Evolutionary conservation across 2,329 filamentous ascomycete species (phyloP), one percentile per base, ranked within the genome.

Genomic region (Aspergillus alliaceus): DNA sequence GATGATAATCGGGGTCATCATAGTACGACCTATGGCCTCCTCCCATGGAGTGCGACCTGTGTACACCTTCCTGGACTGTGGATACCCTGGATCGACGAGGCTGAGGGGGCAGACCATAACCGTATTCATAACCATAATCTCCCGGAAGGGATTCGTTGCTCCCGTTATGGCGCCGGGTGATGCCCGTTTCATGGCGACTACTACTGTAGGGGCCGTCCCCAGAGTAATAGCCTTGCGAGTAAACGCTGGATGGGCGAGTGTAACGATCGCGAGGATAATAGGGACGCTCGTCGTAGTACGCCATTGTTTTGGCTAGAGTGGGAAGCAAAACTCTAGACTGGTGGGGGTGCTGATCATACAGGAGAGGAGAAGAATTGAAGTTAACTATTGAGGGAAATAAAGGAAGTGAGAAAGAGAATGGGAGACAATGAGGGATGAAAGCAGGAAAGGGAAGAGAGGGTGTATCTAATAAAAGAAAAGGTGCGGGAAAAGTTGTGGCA

Each of bases 141-240:
- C 87, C 88, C 6, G 91, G 90, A 31, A 90, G 90, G 68, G 87
- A 87, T 25, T 88, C 78, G 46, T 88, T 87, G 73, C 88, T 92
- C 68, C 91, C 88, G 71, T 93, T 88, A 22, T 53, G 59, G 52
- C 63, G 67, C 57, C 66, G 65, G 53, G 67, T 42, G 18, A 66
- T 53, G 24, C 63, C 63, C 11, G 52, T 56, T 24, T 57, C 57
- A 34, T 60, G 56, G 37, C 51, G 52, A 52, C 56, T 53, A 11
- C 58, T 58, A 29, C 42, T 55, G 25, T 56, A 42, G n/a, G 60
- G 59, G 12, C 63, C 57, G 25, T 65, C 60, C 32, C 60, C 57
- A 29, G 67, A 61, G 54, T 68, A 72, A 39, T 72, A 67, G 51
- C 71, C 66, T 42, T 65, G 59, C 15, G 63, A 64, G 54, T 72